Base-by-base conservation (phyloP, 331 rosid genomes). In the Arachis monticola region DNA sequence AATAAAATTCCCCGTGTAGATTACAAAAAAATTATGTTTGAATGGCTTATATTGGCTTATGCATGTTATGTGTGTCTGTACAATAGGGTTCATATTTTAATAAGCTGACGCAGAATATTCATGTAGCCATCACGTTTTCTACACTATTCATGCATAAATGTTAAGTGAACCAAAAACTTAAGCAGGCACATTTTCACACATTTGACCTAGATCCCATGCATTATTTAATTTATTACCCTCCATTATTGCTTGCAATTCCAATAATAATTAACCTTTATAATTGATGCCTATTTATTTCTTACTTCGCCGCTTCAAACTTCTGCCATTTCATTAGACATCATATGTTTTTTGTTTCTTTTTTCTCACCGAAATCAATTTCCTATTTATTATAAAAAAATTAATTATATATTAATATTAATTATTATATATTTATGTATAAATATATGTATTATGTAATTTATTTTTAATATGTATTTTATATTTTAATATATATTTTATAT, bases 41-140 rank as follows among this genome's bases (percentile, higher is more conserved):
- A 10, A 48, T 77, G 73, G 46, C 13, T 73, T 46, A 8, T 46
- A 11, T 59, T 1, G 1, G 6, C 64, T 40, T 47, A 79, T 5
- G 31, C 14, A 42, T 48, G 59, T 72, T 58, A 59, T 40, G 0
- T 1, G 1, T 79, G 79, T 79, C 64, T 48, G 51, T 56, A 50
- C 68, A 58, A 32, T 6, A n/a, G 83, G 83, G 70, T 65, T 79
- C 75, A 79, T 72, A 66, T 35, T 58, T 58, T 57, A 52, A 38
- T 38, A 78, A 40, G 10, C 2, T 50, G 75, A 51, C 55, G 75
- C 45, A 67, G 69, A 67, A 46, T 59, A 58, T 64, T 65, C 35
- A 22, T 13, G 44, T 17, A 63, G 44, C 30, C 11, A 48, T 10
- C 71, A 64, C 79, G 53, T 71, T 78, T 71, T 71, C 38, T 65